Evolutionary conservation across 2,329 filamentous ascomycete genomes (phyloP).

Genomic region (Ophiostoma perfectum): DNA sequence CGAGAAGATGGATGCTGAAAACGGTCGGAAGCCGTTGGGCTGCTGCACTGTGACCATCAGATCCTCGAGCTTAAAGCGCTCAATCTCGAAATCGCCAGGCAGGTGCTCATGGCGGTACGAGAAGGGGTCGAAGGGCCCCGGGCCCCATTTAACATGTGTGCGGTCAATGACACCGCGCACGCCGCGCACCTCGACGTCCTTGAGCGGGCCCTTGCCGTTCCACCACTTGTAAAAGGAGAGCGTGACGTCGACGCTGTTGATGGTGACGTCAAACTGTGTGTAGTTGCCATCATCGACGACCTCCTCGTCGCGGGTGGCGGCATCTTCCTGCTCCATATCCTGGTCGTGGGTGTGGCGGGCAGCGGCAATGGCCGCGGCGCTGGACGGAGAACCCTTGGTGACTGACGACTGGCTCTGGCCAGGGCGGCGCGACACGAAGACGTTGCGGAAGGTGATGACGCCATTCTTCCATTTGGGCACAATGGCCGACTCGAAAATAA

Average conservation of each 20-base stretch:
- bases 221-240: conserved; percentile 98
- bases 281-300: conserved; percentile 85
- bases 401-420: conserved; percentile 77
- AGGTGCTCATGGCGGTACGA: conserved; percentile 83
- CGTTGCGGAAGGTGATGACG: conserved; percentile 93
- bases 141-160: conserved; percentile 70
- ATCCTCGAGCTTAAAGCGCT: conserved; percentile 94
- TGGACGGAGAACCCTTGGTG: conserved; percentile 82
- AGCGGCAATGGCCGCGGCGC: conserved; percentile 78
- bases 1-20: conserved; percentile 90
- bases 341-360: conserved; percentile 38
- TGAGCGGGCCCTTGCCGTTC: conserved; percentile 87
- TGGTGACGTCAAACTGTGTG: conserved; percentile 92
- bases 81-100: conserved; percentile 93
- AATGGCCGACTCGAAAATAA: conserved; percentile 96
- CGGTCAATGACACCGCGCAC: conserved; percentile 89
- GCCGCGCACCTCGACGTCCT: conserved; percentile 90
- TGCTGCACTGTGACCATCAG: conserved; percentile 87
- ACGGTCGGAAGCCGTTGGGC: conserved; percentile 84
- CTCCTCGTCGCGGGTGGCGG: conserved; percentile 29
- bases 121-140: conserved; percentile 68
- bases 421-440: conserved; percentile 87
- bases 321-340: conserved; percentile 28
- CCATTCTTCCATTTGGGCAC: conserved; percentile 94
- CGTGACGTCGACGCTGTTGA: conserved; percentile 93